Conservation (phyloP, 768 basidiomycete species). For the Strobilomyces echinocephalus region DNA sequence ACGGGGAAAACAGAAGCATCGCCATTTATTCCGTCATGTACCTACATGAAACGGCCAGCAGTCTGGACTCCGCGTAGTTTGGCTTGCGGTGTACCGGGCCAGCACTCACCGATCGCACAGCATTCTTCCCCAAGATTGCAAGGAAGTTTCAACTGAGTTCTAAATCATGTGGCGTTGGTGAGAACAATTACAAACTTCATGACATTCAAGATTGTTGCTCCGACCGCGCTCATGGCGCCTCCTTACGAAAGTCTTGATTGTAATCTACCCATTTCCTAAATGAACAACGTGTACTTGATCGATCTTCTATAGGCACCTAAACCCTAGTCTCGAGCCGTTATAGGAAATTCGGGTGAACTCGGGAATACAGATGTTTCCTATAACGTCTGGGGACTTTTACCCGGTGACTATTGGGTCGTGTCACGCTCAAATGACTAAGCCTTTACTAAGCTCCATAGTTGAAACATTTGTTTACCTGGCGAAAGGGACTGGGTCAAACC, state of each 20-base stretch:
- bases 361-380: too few species aligned
- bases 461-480: too few species aligned
- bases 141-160: neutral
- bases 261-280: neutral
- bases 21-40: neutral
- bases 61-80: neutral
- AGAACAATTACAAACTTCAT: neutral
- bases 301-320: neutral
- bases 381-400: too few species aligned
- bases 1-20: neutral
- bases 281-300: neutral
- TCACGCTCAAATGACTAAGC: too few species aligned
- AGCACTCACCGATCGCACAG: neutral
- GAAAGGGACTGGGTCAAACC: too few species aligned
- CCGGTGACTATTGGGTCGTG: too few species aligned
- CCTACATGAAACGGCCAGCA: conserved; percentile 6
- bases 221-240: neutral
- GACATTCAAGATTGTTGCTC: neutral
- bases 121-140: neutral
- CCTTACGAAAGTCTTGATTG: neutral
- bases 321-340: too few species aligned
- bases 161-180: neutral
- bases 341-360: too few species aligned
- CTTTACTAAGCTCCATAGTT: too few species aligned
- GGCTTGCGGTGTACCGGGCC: neutral